Base-by-base conservation (phyloP, 2,329 filamentous ascomycete genomes). In the Arthrobotrys entomopaga region DNA sequence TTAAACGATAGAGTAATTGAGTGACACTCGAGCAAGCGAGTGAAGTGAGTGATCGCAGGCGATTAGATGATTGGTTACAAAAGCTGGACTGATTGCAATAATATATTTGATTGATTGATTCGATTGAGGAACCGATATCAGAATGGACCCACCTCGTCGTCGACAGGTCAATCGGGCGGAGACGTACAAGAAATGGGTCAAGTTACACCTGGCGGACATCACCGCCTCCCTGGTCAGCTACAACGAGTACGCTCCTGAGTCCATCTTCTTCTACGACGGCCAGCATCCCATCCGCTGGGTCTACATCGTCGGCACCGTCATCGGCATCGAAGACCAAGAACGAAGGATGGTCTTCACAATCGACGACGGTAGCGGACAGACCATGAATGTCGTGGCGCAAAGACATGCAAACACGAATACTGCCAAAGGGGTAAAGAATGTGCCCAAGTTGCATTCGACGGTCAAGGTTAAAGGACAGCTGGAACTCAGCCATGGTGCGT, bases 281-380 rank as follows among this genome's bases (percentile, higher is more conserved):
- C 29, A 34, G 6, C 63, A 74, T 26, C 70, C 70, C 6, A 15
- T 74, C 48, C 70, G 70, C 20, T 74, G 70, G 70, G 42, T 74
- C 10, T 53, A 43, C 22, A 38, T 74, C 26, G 57, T 74, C 15
- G 70, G 70, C 42, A 43, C 43, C 1, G 57, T 74, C 56, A 64
- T 42, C 5, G 48, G 49, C 29, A 59, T 67, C 40, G 64, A 74
- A 8, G 63, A 58, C 19, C 50, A 67, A 3, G 70, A 74, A 13
- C 66, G 63, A 20, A 34, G 26, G 56, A 53, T 59, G 15, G n/a
- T 64, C 2, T 67, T 50, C 46, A 67, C 50, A 42, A 67, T 74
- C 49, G 70, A 74, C 63, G 70, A 74, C 52, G 70, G 70, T 26
- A 74, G 70, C 52, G 70, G 70, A 11, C 63, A 74, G 48, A 64